Conservation (phyloP, 768 basidiomycete species). For the Infundibulicybe gibba region DNA sequence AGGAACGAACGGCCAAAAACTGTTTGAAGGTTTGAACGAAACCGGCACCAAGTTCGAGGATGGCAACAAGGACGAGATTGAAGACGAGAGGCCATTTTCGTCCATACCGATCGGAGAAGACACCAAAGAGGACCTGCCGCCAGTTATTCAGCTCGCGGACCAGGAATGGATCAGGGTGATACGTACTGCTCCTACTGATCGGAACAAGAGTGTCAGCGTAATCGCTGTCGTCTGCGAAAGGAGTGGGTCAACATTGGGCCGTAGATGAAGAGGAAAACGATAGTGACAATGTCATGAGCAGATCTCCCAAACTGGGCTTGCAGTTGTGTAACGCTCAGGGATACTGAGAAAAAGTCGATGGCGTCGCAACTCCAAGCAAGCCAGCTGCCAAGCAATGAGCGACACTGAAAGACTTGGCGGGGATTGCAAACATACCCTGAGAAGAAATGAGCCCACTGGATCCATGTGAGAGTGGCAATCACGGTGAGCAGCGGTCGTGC, state of each 20-base stretch:
- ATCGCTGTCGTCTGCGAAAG: conserved; percentile 65
- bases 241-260: no score
- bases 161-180: conserved; percentile 12
- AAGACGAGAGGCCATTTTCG: conserved; percentile 89
- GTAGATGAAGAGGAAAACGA: no score
- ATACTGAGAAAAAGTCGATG: conserved; percentile 82
- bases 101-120: conserved; percentile 86
- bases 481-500: conserved; percentile 40
- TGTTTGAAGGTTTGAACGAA: conserved; percentile 74
- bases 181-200: conserved; percentile 69
- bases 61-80: conserved; percentile 68
- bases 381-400: conserved; percentile 44
- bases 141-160: background rate
- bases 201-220: conserved; percentile 90
- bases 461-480: conserved; percentile 38
- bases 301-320: conserved; percentile 41
- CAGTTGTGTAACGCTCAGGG: conserved; percentile 50
- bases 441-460: conserved; percentile 59
- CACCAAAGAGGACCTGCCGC: conserved; percentile 64
- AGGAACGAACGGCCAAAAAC: conserved; percentile 79
- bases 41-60: conserved; percentile 75
- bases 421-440: conserved; percentile 43
- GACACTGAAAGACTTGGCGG: conserved; percentile 1
- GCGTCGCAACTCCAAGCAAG: conserved; percentile 87
- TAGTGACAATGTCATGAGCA: conserved; percentile 33